phyloP scores from a whole-genome alignment of 257 asterid species.

The Anisodus acutangulus region DNA sequence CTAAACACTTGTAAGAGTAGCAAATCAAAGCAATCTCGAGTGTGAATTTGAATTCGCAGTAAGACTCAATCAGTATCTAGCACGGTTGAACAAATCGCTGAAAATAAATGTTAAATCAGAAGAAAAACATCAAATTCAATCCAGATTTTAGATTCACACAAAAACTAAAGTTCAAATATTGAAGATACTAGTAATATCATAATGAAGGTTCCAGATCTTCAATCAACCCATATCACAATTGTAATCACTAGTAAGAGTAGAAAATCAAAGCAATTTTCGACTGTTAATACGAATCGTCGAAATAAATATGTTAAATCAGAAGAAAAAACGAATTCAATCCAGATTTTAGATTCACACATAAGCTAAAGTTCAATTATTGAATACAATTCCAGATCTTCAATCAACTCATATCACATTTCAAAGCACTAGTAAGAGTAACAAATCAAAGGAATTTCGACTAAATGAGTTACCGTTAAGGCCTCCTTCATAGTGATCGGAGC shows the following conservation, averaged over 20 bases:
- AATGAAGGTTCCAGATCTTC: background rate
- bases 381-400: too few relatives aligned
- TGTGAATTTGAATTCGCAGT: background rate
- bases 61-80: background rate
- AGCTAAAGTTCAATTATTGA: too few relatives aligned
- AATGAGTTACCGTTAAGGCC: conserved; percentile 42
- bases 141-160: background rate
- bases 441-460: too few relatives aligned
- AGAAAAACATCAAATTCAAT: conserved; percentile 23
- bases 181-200: background rate
- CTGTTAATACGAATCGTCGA: background rate
- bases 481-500: conserved; percentile 99
- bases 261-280: background rate
- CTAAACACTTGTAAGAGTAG: conserved; percentile 46
- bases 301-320: background rate
- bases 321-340: too few relatives aligned
- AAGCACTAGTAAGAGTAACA: too few relatives aligned
- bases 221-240: background rate
- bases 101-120: background rate
- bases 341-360: too few relatives aligned
- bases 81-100: conserved; percentile 18
- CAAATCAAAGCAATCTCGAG: conserved; percentile 17
- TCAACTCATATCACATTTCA: too few relatives aligned
- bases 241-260: background rate
- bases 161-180: background rate